Evolutionary conservation across 257 asterid species (phyloP), one percentile per base, ranked within the genome.

Genomic region (Solanum sparsipilum): DNA sequence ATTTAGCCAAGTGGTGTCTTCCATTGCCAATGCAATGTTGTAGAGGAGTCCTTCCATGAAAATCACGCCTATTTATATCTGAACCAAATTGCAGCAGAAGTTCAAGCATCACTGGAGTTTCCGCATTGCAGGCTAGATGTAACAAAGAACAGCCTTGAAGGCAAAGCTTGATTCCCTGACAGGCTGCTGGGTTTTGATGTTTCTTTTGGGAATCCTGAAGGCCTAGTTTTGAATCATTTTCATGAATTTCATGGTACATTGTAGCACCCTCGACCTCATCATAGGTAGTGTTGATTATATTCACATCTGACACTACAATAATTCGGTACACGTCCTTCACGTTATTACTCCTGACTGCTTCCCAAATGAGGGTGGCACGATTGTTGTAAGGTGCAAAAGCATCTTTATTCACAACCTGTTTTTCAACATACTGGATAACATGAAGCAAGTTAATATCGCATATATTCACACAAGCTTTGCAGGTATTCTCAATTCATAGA

Each of bases 1-100:
- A 90, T 91, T 95, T 97, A 35, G 99, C 98, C 90, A 94, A 92
- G 71, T 88, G 89, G 87, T 93, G 94, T 90, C 94, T 94, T 90
- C 98, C 98, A 88, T 88, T 90, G 90, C 93, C 60, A 88, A 97
- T 93, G 96, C 99, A 97, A 92, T 97, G 98, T 75, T 92, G 98
- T 72, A 97, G 91, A 89, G 99, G 97, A 79, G 99, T 96, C 90
- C 98, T 92, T 84, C 98, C 97, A 87, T 95, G 98, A 84, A 92
- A 89, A 90, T 97, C 99, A 72, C 94, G 65, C 90, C 89, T 92
- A 91, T 97, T 97, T 91, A 94, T 92, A 86, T 96, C 94, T 86
- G 97, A 96, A 67, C 99, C 99, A 72, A 92, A 92, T 93, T 97
- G 99, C 91, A 97, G 91, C 90, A 97, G 91, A 86, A 97, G 93